These are phyloP conservation scores for Chlamydomonas eustigma DNA, from an alignment of 139 green algal genomes.

Conservation along the genomic window DNA sequence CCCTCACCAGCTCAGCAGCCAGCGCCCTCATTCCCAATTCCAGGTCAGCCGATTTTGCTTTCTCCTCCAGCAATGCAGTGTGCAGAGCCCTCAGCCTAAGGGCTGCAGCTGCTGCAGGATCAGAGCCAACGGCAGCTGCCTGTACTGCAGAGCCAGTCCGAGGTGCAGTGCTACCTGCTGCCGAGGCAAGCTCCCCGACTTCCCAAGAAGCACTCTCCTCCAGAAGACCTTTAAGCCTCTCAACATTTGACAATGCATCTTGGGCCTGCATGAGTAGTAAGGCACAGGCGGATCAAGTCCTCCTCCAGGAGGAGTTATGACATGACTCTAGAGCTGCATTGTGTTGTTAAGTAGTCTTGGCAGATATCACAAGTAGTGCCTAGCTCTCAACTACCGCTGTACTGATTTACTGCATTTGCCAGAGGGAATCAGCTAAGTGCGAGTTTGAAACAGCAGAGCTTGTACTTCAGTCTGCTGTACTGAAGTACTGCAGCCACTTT, in stretches of 20 bases:
- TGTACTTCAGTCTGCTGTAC: neutral
- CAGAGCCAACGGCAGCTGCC: too few species aligned
- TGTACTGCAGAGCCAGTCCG: neutral
- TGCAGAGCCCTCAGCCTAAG: neutral
- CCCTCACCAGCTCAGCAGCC: conserved; percentile 41
- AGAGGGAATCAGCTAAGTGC: neutral
- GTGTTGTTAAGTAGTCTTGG: too few species aligned
- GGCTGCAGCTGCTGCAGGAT: too few species aligned
- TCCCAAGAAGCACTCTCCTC: conserved; percentile 63
- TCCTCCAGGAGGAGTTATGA: neutral
- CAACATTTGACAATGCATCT: too few species aligned
- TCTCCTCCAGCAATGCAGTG: conserved; percentile 27
- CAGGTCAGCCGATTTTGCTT: conserved; percentile 20
- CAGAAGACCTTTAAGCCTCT: conserved; percentile 65
- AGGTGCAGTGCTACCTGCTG: neutral
- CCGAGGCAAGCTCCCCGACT: too few species aligned
- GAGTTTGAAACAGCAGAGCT: neutral
- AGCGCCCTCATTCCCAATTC: conserved; percentile 42
- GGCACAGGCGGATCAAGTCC: neutral
- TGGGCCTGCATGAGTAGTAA: conserved; percentile 35
- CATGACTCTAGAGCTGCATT: too few species aligned
- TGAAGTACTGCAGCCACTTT: neutral
- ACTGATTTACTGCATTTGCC: conserved; percentile 2
- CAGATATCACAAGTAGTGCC: neutral
- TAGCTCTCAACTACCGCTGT: neutral